A percentile compares a stretch with the other conserved stretches of the same genome.
These are phyloP conservation scores for Paspalum vaginatum DNA, from an alignment of 176 grass and related monocot genomes.

Conservation along the genomic window DNA sequence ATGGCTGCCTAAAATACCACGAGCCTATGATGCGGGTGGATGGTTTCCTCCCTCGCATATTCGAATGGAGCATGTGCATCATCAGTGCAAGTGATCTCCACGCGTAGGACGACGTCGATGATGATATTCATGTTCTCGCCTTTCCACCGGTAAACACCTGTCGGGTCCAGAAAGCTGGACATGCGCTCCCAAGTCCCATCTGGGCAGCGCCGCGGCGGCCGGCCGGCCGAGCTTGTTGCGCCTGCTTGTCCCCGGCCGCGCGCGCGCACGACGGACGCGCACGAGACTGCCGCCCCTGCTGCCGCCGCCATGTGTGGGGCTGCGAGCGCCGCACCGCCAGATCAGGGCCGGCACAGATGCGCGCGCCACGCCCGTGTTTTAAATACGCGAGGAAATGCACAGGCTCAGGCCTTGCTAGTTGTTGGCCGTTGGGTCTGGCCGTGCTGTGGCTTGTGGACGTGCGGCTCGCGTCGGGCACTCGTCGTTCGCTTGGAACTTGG, in stretches of 20 bases:
- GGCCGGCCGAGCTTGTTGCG: constrained; percentile 5
- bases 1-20: too few species aligned
- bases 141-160: background rate
- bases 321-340: background rate
- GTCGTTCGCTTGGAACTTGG: background rate
- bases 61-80: too few species aligned
- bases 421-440: background rate
- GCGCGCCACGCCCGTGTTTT: constrained; percentile 5
- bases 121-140: too few species aligned
- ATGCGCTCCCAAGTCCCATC: background rate
- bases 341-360: background rate
- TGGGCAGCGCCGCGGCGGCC: constrained; percentile 28
- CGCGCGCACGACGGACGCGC: constrained; percentile 5
- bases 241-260: constrained; percentile 25
- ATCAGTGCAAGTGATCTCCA: too few species aligned
- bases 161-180: background rate
- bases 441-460: background rate
- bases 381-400: background rate
- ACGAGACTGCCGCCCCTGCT: background rate
- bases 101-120: too few species aligned
- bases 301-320: constrained; percentile 23
- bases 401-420: background rate
- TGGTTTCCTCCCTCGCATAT: too few species aligned
- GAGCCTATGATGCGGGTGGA: too few species aligned
- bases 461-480: too few species aligned